A percentile compares a stretch with the other conserved stretches of the same genome.
These are phyloP conservation scores for Pleurotus citrinopileatus DNA, from an alignment of 768 basidiomycete species.

Conservation along the genomic window DNA sequence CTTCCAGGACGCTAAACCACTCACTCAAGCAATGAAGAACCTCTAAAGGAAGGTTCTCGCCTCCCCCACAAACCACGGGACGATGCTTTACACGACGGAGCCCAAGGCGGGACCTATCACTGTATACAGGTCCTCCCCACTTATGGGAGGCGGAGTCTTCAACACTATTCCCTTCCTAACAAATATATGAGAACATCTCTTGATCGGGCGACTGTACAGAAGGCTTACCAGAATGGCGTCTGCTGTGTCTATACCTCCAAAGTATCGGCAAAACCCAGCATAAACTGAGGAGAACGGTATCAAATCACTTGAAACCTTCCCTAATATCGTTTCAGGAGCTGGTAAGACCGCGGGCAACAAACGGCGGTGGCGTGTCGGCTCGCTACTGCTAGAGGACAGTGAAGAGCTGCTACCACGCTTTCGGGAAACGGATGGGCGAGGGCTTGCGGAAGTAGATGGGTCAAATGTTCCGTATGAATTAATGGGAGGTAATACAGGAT, in stretches of 20 bases:
- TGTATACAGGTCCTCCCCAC: constrained; percentile 38
- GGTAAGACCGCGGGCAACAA: constrained; percentile 38
- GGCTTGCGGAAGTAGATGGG: constrained; percentile 16
- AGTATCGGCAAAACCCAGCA: constrained; percentile 17
- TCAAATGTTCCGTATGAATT: constrained; percentile 52
- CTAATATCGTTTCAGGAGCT: constrained; percentile 20
- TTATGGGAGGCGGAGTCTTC: constrained; percentile 17
- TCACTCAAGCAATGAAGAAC: constrained; percentile 53
- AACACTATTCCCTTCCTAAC: constrained; percentile 16
- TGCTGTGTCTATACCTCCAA: constrained; percentile 17
- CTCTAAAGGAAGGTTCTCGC: constrained; percentile 59
- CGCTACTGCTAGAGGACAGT: constrained; percentile 13
- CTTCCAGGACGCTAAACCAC: constrained; percentile 58
- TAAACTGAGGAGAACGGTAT: constrained; percentile 37
- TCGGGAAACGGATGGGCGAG: constrained; percentile 14
- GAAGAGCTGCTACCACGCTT: constrained; percentile 15
- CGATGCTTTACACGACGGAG: constrained; percentile 29
- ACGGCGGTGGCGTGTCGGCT: constrained; percentile 26
- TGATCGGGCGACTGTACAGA: too few relatives aligned
- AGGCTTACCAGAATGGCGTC: constrained; percentile 18
- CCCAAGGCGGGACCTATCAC: constrained; percentile 11
- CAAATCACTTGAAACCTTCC: constrained; percentile 32
- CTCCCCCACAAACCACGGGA: constrained; percentile 34
- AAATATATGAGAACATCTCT: too few relatives aligned
- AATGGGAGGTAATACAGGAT: constrained; percentile 43